Conservation (phyloP, 805 yeast genomes). For the Dipodascus albidus region DNA sequence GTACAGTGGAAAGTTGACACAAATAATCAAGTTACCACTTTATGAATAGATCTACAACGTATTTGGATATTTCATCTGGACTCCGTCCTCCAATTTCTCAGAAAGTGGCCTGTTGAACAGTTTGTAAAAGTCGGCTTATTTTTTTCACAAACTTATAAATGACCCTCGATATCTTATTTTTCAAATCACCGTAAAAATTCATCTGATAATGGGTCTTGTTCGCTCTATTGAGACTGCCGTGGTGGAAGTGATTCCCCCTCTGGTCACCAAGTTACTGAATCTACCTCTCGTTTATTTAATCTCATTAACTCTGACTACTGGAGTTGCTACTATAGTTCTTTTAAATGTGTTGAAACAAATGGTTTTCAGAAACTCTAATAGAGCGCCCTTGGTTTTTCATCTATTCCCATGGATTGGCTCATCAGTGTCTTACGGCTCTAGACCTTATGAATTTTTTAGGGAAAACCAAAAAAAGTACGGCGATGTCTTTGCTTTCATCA, state of each 20-base stretch:
- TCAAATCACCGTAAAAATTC: too few relatives aligned
- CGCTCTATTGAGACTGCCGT: neutral
- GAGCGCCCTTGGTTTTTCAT: constrained; percentile 84
- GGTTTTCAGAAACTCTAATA: constrained; percentile 35
- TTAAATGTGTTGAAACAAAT: constrained; percentile 26
- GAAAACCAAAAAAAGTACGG: constrained; percentile 74
- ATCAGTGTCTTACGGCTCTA: constrained; percentile 80
- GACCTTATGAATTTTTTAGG: constrained; percentile 84
- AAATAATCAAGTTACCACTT: too few relatives aligned
- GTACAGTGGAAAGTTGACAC: too few relatives aligned
- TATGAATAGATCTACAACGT: too few relatives aligned
- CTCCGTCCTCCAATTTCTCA: too few relatives aligned
- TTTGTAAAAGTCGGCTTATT: neutral
- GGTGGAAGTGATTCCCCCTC: neutral
- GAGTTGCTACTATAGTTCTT: constrained; percentile 8
- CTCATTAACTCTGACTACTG: neutral
- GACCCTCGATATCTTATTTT: neutral
- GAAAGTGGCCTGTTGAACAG: neutral
- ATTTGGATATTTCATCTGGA: too few relatives aligned
- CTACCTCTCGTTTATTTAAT: neutral
- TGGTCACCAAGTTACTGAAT: neutral
- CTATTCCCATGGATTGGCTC: constrained; percentile 96
- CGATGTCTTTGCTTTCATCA: constrained; percentile 81
- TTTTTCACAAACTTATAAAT: neutral
- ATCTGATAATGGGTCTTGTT: neutral